Evolutionary conservation across 2,329 filamentous ascomycete genomes (phyloP).

Genomic region (Fusarium illudens): DNA sequence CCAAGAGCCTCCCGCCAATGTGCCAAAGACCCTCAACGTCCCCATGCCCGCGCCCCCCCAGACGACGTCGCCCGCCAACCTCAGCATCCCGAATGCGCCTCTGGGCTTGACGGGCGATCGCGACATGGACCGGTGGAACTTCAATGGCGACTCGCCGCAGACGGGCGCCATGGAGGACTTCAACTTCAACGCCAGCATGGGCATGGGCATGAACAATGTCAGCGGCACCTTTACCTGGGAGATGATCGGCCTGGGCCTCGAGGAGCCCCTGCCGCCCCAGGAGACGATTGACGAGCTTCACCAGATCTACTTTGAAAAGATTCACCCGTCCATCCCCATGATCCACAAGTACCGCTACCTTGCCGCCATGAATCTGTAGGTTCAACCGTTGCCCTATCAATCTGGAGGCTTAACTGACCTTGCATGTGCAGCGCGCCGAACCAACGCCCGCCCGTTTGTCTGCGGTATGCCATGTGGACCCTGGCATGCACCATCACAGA

Average conservation of each 20-base stretch:
- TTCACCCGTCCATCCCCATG: slow-evolving; percentile 86
- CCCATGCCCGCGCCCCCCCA: slow-evolving; percentile 42
- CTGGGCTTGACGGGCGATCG: slow-evolving; percentile 58
- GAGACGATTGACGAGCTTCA: slow-evolving; percentile 85
- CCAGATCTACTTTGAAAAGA: slow-evolving; percentile 88
- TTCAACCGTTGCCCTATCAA: background rate
- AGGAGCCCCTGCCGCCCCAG: slow-evolving; percentile 66
- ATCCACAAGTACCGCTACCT: slow-evolving; percentile 89
- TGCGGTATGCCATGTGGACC: slow-evolving; percentile 97
- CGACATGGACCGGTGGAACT: slow-evolving; percentile 65
- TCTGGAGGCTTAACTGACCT: slow-evolving; percentile 18
- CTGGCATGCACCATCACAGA: slow-evolving; percentile 85
- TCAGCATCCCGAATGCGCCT: slow-evolving; percentile 53
- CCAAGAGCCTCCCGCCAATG: slow-evolving; percentile 63
- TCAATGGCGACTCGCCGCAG: slow-evolving; percentile 63
- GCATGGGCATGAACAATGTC: slow-evolving; percentile 60
- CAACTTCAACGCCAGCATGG: slow-evolving; percentile 61
- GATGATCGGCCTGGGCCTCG: slow-evolving; percentile 67
- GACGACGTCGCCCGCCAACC: slow-evolving; percentile 41
- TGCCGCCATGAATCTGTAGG: slow-evolving; percentile 83
- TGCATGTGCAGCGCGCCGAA: slow-evolving; percentile 68
- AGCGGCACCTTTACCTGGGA: slow-evolving; percentile 80
- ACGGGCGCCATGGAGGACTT: slow-evolving; percentile 63
- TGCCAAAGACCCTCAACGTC: slow-evolving; percentile 45
- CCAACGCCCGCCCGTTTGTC: slow-evolving; percentile 83